A percentile compares a stretch with the other conserved stretches of the same genome.
These are phyloP conservation scores for Hypoxylon crocopeplum DNA, from an alignment of 495 filamentous ascomycete species.

Conservation along the genomic window DNA sequence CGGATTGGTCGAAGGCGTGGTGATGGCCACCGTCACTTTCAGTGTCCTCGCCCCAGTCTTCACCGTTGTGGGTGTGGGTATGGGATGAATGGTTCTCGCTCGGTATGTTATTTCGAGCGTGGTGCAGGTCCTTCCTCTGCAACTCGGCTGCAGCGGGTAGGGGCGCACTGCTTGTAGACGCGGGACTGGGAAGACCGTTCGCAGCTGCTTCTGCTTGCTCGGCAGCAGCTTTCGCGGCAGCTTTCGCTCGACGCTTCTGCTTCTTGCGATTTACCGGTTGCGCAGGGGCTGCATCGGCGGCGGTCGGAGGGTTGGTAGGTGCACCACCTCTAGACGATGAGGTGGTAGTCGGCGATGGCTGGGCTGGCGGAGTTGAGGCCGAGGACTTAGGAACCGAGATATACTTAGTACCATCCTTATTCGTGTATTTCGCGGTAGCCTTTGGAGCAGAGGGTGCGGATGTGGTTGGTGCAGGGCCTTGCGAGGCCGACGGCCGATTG, in stretches of 20 bases:
- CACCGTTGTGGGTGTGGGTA: constrained; percentile 47
- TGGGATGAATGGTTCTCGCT: constrained; percentile 10
- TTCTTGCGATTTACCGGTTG: constrained; percentile 85
- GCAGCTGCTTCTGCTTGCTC: constrained; percentile 41
- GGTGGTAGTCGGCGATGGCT: constrained; percentile 53
- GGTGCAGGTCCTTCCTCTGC: constrained; percentile 36
- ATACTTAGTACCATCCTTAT: constrained; percentile 73
- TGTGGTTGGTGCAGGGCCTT: constrained; percentile 44
- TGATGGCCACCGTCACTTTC: constrained; percentile 52
- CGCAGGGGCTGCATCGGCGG: constrained; percentile 36
- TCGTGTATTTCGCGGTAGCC: constrained; percentile 63
- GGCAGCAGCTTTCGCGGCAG: constrained; percentile 73
- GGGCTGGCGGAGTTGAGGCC: constrained; percentile 57
- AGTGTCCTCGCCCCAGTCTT: constrained; percentile 56
- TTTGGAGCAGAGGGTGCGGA: constrained; percentile 51
- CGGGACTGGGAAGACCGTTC: constrained; percentile 52
- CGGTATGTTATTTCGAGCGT: constrained; percentile 27
- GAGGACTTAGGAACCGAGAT: constrained; percentile 68
- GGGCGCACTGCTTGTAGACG: constrained; percentile 42
- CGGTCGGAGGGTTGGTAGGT: constrained; percentile 32
- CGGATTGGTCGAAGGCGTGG: constrained; percentile 24
- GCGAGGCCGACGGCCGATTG: constrained; percentile 50
- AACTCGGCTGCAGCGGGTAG: constrained; percentile 28
- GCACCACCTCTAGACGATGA: constrained; percentile 42
- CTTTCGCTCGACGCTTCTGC: constrained; percentile 83